Evolutionary conservation across 2,329 filamentous ascomycete species (phyloP).

Genomic region (Coniella lustricola): DNA sequence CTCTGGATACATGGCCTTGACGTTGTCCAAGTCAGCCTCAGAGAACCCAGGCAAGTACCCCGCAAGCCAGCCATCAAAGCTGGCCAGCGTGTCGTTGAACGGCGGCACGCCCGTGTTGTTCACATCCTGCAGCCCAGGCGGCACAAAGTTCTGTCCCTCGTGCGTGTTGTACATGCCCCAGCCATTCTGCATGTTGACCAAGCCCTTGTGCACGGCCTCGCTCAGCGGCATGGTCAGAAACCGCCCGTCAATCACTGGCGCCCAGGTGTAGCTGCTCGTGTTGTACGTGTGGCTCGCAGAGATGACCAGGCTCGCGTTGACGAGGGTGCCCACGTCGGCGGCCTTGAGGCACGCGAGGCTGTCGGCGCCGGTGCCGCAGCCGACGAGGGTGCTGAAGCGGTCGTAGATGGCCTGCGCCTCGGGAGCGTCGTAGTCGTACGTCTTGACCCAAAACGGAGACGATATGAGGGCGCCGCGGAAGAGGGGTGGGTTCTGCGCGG

Average conservation of each 20-base stretch:
- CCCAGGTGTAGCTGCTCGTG: constrained; percentile 52
- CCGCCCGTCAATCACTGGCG: constrained; percentile 49
- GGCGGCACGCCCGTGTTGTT: constrained; percentile 27
- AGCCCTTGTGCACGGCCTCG: constrained; percentile 28
- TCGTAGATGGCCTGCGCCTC: constrained; percentile 46
- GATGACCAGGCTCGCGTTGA: constrained; percentile 44
- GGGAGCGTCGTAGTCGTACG: constrained; percentile 42
- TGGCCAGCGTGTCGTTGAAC: constrained; percentile 42
- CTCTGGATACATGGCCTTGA: constrained; percentile 41
- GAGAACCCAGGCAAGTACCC: constrained; percentile 47
- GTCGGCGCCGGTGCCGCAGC: constrained; percentile 35
- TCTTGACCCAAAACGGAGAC: constrained; percentile 54
- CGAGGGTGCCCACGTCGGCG: constrained; percentile 44
- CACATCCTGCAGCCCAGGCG: constrained; percentile 35
- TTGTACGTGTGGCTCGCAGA: constrained; percentile 43
- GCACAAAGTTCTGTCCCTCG: constrained; percentile 57
- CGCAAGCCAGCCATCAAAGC: constrained; percentile 45
- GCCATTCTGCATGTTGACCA: constrained; percentile 37
- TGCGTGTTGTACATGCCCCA: constrained; percentile 56
- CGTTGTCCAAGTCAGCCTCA: constrained; percentile 28
- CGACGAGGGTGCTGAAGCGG: constrained; percentile 37
- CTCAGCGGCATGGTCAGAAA: constrained; percentile 45
- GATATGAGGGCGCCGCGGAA: constrained; percentile 27
- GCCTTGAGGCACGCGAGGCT: constrained; percentile 48
- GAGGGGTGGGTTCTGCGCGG: constrained; percentile 2